These are phyloP conservation scores for Arxiozyma slooffiae DNA, from an alignment of 1,139 yeast species.

Conservation along the genomic window DNA sequence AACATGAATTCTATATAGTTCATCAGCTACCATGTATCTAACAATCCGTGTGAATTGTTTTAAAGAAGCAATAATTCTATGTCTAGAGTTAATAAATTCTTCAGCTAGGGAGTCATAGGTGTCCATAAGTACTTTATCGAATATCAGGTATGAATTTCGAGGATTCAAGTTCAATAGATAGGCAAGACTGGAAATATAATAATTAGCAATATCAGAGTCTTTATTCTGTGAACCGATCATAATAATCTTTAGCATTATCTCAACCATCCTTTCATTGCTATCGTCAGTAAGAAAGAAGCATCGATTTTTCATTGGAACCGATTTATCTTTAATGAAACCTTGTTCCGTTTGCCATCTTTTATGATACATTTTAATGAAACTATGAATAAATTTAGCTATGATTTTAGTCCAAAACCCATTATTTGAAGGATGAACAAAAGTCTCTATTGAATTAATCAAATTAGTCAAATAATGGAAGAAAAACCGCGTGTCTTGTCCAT, in stretches of 20 bases:
- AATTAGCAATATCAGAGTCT: constrained; percentile 45
- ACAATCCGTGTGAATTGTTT: constrained; percentile 58
- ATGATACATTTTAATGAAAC: constrained; percentile 49
- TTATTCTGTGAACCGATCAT: constrained; percentile 75
- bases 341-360: constrained; percentile 23
- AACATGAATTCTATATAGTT: constrained; percentile 66
- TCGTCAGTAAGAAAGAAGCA: neutral
- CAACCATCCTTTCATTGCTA: constrained; percentile 25
- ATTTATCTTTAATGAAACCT: neutral
- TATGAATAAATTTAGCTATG: constrained; percentile 53
- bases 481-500: constrained; percentile 43
- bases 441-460: constrained; percentile 58
- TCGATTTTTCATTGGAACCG: constrained; percentile 34
- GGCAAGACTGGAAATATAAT: constrained; percentile 53
- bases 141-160: constrained; percentile 34
- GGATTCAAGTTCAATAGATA: constrained; percentile 60
- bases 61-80: constrained; percentile 68
- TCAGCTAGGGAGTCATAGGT: constrained; percentile 75
- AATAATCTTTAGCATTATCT: constrained; percentile 45
- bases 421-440: constrained; percentile 92
- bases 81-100: constrained; percentile 69
- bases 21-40: constrained; percentile 56
- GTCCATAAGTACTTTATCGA: constrained; percentile 61
- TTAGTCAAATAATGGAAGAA: constrained; percentile 47
- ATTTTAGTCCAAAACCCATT: constrained; percentile 74